These are phyloP conservation scores for Cryptomeria japonica DNA, from an alignment of 75 land plant genomes.

Conservation along the genomic window DNA sequence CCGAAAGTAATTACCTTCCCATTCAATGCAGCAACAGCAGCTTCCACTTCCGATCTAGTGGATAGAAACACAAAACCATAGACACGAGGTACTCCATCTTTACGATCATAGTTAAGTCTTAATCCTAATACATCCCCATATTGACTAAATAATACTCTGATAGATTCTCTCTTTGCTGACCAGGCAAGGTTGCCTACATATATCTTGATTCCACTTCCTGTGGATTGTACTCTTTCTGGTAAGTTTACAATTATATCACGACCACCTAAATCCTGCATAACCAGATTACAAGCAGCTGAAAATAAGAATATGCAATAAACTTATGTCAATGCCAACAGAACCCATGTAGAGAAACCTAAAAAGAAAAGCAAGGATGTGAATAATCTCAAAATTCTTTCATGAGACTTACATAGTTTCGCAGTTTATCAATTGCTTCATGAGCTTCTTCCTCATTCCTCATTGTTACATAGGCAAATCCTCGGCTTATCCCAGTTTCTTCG, in stretches of 20 bases:
- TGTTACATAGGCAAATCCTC: conserved; percentile 39
- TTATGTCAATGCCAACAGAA: conserved; percentile 4
- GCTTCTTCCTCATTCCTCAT: conserved; percentile 31
- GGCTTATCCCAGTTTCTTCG: conserved; percentile 35
- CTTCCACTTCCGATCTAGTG: conserved; percentile 20
- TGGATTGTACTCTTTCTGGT: conserved; percentile 16
- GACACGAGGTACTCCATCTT: conserved; percentile 27
- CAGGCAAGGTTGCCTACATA: conserved; percentile 43
- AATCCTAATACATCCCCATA: conserved; percentile 37
- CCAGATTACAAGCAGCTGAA: background rate
- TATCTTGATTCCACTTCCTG: conserved; percentile 8
- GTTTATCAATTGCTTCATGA: conserved; percentile 27
- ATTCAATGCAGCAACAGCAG: conserved; percentile 18
- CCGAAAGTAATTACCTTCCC: conserved; percentile 17
- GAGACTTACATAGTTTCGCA: conserved; percentile 41
- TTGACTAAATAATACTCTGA: conserved; percentile 35
- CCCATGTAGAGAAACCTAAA: background rate
- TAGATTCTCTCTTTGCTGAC: conserved; percentile 24
- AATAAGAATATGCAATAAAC: background rate
- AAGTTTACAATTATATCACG: conserved; percentile 42
- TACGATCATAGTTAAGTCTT: conserved; percentile 27
- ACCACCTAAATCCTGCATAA: conserved; percentile 39
- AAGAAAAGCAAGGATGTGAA: background rate
- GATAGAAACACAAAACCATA: conserved; percentile 37
- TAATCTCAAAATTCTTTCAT: background rate